Evolutionary conservation across 305 asterid species (phyloP).

Genomic region (Andrographis paniculata): DNA sequence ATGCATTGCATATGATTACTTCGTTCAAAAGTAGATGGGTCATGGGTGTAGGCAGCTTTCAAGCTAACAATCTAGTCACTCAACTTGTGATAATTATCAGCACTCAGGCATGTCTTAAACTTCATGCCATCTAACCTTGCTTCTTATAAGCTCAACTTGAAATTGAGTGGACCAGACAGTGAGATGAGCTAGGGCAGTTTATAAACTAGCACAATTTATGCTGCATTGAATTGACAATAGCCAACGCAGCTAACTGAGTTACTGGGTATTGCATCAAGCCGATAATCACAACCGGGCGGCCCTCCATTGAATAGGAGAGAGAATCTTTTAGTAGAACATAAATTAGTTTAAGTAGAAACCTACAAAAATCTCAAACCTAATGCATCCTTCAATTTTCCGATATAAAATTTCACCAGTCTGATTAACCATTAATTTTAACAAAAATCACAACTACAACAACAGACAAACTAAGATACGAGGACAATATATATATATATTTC

Average conservation of each 20-base stretch:
- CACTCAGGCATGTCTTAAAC: too few relatives aligned
- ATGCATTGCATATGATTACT: too few relatives aligned
- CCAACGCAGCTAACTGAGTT: too few relatives aligned
- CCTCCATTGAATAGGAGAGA: too few relatives aligned
- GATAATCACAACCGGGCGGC: too few relatives aligned
- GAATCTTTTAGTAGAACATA: not conserved
- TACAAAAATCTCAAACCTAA: not conserved
- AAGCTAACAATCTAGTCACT: too few relatives aligned
- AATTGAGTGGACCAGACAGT: constrained; percentile 2
- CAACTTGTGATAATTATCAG: too few relatives aligned
- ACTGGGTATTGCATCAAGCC: too few relatives aligned
- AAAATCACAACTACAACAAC: constrained; percentile 2
- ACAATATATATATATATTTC: not conserved
- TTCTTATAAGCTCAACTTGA: not conserved
- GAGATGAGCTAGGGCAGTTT: constrained; percentile 2
- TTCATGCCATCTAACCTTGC: constrained; percentile 9
- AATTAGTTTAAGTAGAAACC: not conserved
- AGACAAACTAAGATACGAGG: not conserved
- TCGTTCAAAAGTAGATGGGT: too few relatives aligned
- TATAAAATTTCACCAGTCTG: constrained; percentile 3
- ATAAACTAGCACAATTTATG: not conserved
- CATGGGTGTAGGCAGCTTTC: too few relatives aligned
- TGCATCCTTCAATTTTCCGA: not conserved
- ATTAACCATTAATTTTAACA: constrained; percentile 1
- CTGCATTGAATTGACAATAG: too few relatives aligned